Evolutionary conservation across 1,284 basidiomycete species (phyloP), one percentile per base, ranked within the genome.

Genomic region (Agroathelia rolfsii): DNA sequence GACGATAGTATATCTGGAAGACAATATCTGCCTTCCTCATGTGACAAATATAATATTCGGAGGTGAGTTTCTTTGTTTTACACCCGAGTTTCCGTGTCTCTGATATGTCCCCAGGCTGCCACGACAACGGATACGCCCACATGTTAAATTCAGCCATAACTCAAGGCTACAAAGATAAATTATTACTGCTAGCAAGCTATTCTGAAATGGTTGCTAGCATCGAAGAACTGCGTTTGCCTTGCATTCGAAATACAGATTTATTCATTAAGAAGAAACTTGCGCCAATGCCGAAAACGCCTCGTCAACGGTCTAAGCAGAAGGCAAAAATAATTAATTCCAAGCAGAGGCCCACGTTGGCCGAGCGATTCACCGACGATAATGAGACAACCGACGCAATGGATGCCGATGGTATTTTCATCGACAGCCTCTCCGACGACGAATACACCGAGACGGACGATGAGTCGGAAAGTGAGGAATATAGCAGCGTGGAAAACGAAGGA

Each of bases 121-220:
- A 83, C 50, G 78, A 84, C 55, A 76, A 76, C 52, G 77, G 78
- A 42, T 85, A 85, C 53, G 64, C 69, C 34, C 66, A 67, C 19
- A 64, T 65, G 28, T 61, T 85, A 29, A 65, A 69, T 28, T 74
- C 76, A 7, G 64, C 76, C 26, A 69, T 77, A 32, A 79, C 76
- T 28, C 68, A 71, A 30, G 76, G 76, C 20, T 69, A 66, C 40
- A 64, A 68, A 35, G 60, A 75, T 30, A 84, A 81, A 53, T 58
- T 84, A 36, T 64, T 78, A 32, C 62, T 84, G 14, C 61, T 84
- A 29, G 71, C 69, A 50, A 68, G 75, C 29, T 78, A 79, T 51
- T 48, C 59, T 18, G 68, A 76, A 14, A 64, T 78, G 43, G 77
- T 76, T 4, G 48, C 60, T 24, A 71, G 73, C 41, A 72, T 80